Evolutionary conservation across 148 eudicot species (phyloP).

Genomic region (Cornus controversa): DNA sequence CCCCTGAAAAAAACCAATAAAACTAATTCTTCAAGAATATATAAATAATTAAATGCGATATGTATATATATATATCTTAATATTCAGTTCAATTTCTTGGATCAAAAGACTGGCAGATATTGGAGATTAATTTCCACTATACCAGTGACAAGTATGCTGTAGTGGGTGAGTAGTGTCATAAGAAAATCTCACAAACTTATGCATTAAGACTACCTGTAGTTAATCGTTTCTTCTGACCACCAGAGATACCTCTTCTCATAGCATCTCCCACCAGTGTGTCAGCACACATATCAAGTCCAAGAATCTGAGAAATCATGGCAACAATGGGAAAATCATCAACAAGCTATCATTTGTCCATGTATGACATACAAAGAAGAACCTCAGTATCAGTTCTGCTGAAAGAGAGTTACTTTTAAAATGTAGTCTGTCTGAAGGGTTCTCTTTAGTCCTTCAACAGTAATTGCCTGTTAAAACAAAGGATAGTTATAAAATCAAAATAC

Average conservation of each 20-base stretch:
- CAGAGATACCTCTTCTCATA: slow-evolving; percentile 87
- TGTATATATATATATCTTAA: background rate
- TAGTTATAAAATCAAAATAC: background rate
- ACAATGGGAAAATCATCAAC: slow-evolving; percentile 5
- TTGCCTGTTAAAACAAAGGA: slow-evolving; percentile 50
- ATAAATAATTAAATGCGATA: too few species aligned
- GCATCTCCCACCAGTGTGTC: slow-evolving; percentile 73
- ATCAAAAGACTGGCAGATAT: background rate
- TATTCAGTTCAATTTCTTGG: background rate
- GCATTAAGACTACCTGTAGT: slow-evolving; percentile 52
- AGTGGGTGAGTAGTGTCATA: background rate
- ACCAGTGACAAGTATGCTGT: background rate
- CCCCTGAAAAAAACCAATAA: slow-evolving; percentile 42
- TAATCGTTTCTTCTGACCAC: slow-evolving; percentile 85
- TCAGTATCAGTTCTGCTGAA: background rate
- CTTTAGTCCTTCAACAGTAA: slow-evolving; percentile 63
- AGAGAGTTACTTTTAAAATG: slow-evolving; percentile 61
- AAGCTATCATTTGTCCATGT: background rate
- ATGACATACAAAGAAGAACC: slow-evolving; percentile 1
- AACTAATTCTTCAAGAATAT: background rate
- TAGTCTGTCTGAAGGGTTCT: slow-evolving; percentile 75
- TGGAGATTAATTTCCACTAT: background rate
- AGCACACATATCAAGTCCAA: slow-evolving; percentile 77
- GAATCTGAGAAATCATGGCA: slow-evolving; percentile 47
- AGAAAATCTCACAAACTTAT: background rate